Conservation (phyloP, 129 eudicot genomes). For the Pittosporum tobira region DNA sequence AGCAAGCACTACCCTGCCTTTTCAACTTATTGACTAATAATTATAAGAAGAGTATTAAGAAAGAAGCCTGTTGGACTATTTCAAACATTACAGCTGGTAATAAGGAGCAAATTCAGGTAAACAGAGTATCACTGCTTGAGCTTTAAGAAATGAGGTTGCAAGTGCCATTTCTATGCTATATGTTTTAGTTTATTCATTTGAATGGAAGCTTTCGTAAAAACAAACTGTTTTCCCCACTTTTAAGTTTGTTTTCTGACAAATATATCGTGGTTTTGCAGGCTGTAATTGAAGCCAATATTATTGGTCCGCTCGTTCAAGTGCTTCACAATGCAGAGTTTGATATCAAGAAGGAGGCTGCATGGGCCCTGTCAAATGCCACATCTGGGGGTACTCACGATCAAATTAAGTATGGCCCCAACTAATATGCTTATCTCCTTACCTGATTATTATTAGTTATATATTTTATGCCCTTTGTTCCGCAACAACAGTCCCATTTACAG, state of each 20-base stretch:
- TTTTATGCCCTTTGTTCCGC: background rate
- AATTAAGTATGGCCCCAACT: slow-evolving; percentile 42
- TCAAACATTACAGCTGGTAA: slow-evolving; percentile 91
- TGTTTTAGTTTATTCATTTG: too few species aligned
- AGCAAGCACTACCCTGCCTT: slow-evolving; percentile 62
- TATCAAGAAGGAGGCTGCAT: slow-evolving; percentile 87
- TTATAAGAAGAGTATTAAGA: slow-evolving; percentile 76
- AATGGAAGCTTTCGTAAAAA: too few species aligned
- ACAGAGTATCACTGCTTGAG: too few species aligned
- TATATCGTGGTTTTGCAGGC: slow-evolving; percentile 33
- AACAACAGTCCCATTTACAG: too few species aligned
- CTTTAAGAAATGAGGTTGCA: too few species aligned
- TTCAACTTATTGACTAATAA: slow-evolving; percentile 45
- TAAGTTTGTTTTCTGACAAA: background rate
- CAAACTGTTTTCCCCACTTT: background rate
- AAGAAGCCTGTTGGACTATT: slow-evolving; percentile 92
- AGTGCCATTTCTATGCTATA: too few species aligned
- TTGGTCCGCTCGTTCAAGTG: slow-evolving; percentile 59
- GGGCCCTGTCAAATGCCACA: slow-evolving; percentile 89
- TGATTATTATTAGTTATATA: too few species aligned
- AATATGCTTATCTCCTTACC: too few species aligned
- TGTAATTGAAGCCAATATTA: slow-evolving; percentile 52
- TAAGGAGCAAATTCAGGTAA: slow-evolving; percentile 79
- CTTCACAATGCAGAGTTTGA: slow-evolving; percentile 83
- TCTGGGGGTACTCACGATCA: slow-evolving; percentile 89